Evolutionary conservation across 1,139 yeast genomes (phyloP).

Genomic region (Taphrina pruni): DNA sequence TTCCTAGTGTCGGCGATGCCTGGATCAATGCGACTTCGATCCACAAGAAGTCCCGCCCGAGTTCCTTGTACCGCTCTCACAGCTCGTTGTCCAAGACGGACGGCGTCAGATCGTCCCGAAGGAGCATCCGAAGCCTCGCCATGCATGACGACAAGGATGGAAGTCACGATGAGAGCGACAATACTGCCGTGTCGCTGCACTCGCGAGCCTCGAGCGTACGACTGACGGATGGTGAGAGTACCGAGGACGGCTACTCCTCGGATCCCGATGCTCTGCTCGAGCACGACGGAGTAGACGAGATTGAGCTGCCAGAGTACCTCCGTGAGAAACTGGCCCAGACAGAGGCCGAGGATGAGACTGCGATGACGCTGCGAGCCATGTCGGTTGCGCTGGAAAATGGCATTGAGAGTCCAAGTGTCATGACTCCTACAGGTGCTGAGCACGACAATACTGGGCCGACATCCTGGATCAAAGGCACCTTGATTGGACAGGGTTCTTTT

Average conservation of each 20-base stretch:
- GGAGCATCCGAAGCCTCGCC: conserved; percentile 13
- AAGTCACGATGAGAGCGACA: background rate
- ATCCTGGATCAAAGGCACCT: conserved; percentile 94
- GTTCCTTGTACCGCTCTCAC: conserved; percentile 26
- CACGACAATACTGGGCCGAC: conserved; percentile 63
- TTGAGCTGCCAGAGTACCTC: conserved; percentile 31
- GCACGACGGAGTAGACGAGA: conserved; percentile 46
- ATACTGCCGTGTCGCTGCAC: background rate
- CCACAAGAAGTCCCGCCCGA: conserved; percentile 25
- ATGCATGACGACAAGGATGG: conserved; percentile 2
- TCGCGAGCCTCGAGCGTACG: conserved; percentile 3
- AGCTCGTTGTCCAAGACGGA: conserved; percentile 13
- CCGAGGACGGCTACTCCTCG: conserved; percentile 32
- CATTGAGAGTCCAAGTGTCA: conserved; percentile 54
- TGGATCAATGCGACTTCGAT: conserved; percentile 34
- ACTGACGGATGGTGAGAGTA: background rate
- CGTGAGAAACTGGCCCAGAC: conserved; percentile 40
- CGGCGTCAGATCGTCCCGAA: background rate
- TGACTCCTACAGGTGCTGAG: conserved; percentile 56
- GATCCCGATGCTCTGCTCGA: conserved; percentile 43
- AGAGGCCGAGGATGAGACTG: conserved; percentile 45
- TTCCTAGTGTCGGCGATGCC: conserved; percentile 39
- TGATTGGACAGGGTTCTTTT: conserved; percentile 95
- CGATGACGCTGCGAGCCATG: conserved; percentile 8
- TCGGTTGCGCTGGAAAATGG: conserved; percentile 46